phyloP scores from a whole-genome alignment of 2,329 filamentous ascomycete species.

The Scedosporium dehoogii region DNA sequence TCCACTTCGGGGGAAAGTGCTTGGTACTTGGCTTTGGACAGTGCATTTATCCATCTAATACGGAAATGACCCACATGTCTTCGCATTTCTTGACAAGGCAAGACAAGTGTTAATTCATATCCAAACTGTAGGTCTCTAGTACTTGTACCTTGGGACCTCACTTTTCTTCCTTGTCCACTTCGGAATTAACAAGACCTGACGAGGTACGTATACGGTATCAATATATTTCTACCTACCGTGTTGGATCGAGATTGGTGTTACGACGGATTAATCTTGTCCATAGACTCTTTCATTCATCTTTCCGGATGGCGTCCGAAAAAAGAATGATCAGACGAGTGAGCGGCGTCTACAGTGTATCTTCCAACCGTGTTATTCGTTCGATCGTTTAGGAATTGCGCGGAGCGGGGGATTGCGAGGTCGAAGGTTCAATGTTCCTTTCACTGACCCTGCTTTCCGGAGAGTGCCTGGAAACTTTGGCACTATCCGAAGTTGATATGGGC shows the following conservation, averaged over 20 bases:
- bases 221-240: background rate
- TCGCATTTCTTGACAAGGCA: background rate
- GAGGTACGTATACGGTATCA: background rate
- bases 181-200: background rate
- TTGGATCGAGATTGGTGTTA: background rate
- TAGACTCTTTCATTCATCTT: background rate
- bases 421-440: background rate
- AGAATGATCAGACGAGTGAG: background rate
- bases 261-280: background rate
- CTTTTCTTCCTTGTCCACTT: background rate
- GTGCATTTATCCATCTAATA: background rate
- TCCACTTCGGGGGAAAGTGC: background rate
- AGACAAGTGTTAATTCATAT: background rate
- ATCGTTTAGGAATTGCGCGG: background rate
- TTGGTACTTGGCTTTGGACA: background rate
- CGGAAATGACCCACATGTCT: background rate
- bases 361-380: background rate
- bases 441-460: background rate
- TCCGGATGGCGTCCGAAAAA: background rate
- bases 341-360: background rate
- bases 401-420: background rate
- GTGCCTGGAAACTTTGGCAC: background rate
- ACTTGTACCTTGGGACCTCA: background rate
- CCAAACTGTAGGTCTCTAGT: background rate
- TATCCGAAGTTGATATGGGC: background rate